Base-by-base conservation (phyloP, 192 early-diverging fungal genomes). In the Podila verticillata region DNA sequence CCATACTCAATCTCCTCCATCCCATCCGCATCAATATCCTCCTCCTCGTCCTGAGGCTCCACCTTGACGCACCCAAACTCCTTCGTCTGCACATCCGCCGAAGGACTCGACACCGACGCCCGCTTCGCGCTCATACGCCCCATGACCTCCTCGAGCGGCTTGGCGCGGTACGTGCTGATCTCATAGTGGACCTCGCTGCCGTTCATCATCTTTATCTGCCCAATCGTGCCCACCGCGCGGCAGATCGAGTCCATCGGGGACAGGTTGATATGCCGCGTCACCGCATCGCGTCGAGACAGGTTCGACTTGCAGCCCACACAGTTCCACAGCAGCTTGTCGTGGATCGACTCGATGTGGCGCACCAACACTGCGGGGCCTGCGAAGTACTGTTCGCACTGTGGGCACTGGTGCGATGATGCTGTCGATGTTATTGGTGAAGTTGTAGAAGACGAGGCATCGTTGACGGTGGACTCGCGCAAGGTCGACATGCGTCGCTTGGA, bases 211-310 rank as follows among this genome's bases (percentile, higher is more conserved):
- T 80, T 80, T 31, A 80, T 68, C 34, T 80, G 77, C n/a, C 77
- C 77, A 49, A 80, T 80, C 0, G 70, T 72, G 13, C 77, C 70
- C 5, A 80, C 70, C 0, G 58, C 49, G 26, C 77, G 59, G 44
- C 77, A 80, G 66, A 80, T 51, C 1, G 77, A 80, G 47, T 80
- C 77, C 77, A 80, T 80, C 9, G 77, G 70, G 0, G 77, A 80
- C 19, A 80, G 65, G 22, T 80, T 80, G 66, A 80, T 80, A 31
- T 80, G 77, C 3, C 77, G 59, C 3, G 77, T 80, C 47, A 80
- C 77, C 5, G 77, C 77, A 44, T 80, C 77, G 5, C 77, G 58
- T 26, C 77, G 65, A 0, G 77, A 80, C 3, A 80, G 66, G 47
- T 72, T 72, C 22, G 77, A 80, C 35, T 80, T 80, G 70, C 77